Conservation (phyloP, 495 filamentous ascomycete species). For the Jackrogersella minutella region DNA sequence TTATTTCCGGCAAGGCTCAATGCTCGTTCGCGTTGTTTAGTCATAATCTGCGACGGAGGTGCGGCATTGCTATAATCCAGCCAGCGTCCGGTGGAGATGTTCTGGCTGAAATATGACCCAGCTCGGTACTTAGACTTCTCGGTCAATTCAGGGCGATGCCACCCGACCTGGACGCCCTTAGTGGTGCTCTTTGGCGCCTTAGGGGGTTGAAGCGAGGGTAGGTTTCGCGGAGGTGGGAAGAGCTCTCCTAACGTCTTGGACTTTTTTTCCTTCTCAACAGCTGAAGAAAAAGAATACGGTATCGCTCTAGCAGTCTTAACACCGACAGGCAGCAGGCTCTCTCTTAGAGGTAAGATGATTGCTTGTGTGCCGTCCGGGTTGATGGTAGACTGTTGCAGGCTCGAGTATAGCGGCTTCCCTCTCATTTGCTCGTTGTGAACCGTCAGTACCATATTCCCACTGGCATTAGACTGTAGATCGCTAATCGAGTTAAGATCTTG, state of each 20-base stretch:
- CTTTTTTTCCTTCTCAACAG: constrained; percentile 56
- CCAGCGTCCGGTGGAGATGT: constrained; percentile 69
- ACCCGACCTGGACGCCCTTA: constrained; percentile 66
- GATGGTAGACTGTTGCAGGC: constrained; percentile 67
- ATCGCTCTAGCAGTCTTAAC: constrained; percentile 74
- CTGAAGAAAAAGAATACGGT: constrained; percentile 50
- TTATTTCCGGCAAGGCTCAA: constrained; percentile 72
- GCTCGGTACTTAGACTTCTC: constrained; percentile 64
- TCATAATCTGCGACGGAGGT: constrained; percentile 65
- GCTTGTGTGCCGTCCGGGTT: constrained; percentile 45
- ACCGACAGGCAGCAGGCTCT: constrained; percentile 74
- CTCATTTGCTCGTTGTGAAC: constrained; percentile 74
- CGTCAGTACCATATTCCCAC: constrained; percentile 70
- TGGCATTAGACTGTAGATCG: constrained; percentile 39
- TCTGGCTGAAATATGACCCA: constrained; percentile 61
- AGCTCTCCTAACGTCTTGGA: constrained; percentile 77
- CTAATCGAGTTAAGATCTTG: constrained; percentile 31
- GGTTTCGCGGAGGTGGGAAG: constrained; percentile 73
- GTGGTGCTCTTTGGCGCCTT: constrained; percentile 70
- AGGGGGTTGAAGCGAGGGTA: constrained; percentile 75
- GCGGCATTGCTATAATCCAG: constrained; percentile 71
- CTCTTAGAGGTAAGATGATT: constrained; percentile 59
- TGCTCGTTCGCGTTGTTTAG: constrained; percentile 74
- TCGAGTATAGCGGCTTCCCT: constrained; percentile 83
- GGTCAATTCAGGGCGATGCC: constrained; percentile 65